Evolutionary conservation across 2,329 filamentous ascomycete genomes (phyloP).

Genomic region (Fusarium duplospermum): DNA sequence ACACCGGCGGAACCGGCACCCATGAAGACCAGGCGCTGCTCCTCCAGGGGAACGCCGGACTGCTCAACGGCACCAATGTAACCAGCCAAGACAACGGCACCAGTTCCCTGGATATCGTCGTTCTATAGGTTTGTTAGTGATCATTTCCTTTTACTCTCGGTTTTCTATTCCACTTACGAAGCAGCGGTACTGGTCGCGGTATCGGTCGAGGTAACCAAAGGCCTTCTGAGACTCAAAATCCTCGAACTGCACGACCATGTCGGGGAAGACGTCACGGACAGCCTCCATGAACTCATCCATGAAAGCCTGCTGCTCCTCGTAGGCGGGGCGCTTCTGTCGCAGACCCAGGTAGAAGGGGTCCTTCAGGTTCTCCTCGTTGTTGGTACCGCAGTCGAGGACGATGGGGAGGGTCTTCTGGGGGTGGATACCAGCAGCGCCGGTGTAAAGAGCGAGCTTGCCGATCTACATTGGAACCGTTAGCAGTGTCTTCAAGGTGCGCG

Average conservation of each 20-base stretch:
- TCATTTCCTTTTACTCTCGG: background rate
- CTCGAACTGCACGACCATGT: conserved; percentile 89
- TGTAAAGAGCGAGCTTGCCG: conserved; percentile 95
- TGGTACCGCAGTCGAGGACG: conserved; percentile 74
- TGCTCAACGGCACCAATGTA: conserved; percentile 82
- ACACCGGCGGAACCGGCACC: conserved; percentile 96
- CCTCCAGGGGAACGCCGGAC: conserved; percentile 84
- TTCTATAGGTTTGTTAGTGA: conserved; percentile 60
- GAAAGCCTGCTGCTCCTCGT: conserved; percentile 87
- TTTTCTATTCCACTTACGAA: conserved; percentile 65
- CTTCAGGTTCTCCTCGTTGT: conserved; percentile 73
- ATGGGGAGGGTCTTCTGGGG: conserved; percentile 84
- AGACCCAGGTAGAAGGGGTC: conserved; percentile 90
- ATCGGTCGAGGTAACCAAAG: conserved; percentile 91
- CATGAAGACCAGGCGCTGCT: conserved; percentile 96
- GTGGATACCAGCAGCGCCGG: conserved; percentile 92
- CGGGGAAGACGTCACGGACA: conserved; percentile 76
- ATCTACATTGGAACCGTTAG: conserved; percentile 63
- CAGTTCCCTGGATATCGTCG: conserved; percentile 97
- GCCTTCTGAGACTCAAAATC: conserved; percentile 95
- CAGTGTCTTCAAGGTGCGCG: background rate
- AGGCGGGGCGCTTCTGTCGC: conserved; percentile 81
- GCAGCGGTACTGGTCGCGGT: conserved; percentile 89
- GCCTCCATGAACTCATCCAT: conserved; percentile 98
- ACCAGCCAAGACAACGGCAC: conserved; percentile 90